Evolutionary conservation across 176 grass and related monocot genomes (phyloP), one percentile per base, ranked within the genome.

Genomic region (Musa beccarii): DNA sequence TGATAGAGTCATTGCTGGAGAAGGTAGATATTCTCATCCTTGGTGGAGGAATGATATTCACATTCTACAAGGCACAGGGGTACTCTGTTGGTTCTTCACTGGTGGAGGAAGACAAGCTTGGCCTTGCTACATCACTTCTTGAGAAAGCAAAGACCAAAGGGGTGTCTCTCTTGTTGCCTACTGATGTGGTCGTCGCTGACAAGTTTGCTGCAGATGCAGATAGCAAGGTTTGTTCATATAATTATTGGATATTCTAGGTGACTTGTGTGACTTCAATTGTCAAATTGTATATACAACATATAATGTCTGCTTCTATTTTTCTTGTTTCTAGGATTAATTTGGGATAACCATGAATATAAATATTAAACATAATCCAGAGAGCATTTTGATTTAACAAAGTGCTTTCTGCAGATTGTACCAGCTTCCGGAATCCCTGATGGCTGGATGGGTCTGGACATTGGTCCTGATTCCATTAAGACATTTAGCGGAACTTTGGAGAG

Each of bases 171-270:
- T 43, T 69, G 66, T 69, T 69, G 66, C 66, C 66, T 1, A 50
- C 26, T 20, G 66, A 69, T 49, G 25, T 69, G 0, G 66, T 69
- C 9, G 10, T 69, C 2, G 66, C 66, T 69, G 25, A 49, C 25
- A 69, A 69, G 66, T 69, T 69, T 69, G 66, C 14, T 69, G 66
- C 66, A 43, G 66, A 69, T 69, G 66, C 26, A 49, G 66, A 69
- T 8, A 43, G 26, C 66, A 69, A 69, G 66, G 66, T 69, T 43
- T 51, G 66, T n/a, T 8, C 15, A 50, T 59, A 17, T 59, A 13
- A 13, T 59, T 59, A 13, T 13, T 13, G 54, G 16, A 59, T 13
- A 59, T 43, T 43, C 34, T 43, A 43, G 34, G 34, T 6, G 34
- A 43, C 34, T 43, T 43, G 34, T 43, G 34, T 43, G 6, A 6